Percentiles rank a stretch among this genome's conserved stretches.
Evolutionary conservation across 305 asterid genomes (phyloP).

Genomic region (Solanum hybrid): DNA sequence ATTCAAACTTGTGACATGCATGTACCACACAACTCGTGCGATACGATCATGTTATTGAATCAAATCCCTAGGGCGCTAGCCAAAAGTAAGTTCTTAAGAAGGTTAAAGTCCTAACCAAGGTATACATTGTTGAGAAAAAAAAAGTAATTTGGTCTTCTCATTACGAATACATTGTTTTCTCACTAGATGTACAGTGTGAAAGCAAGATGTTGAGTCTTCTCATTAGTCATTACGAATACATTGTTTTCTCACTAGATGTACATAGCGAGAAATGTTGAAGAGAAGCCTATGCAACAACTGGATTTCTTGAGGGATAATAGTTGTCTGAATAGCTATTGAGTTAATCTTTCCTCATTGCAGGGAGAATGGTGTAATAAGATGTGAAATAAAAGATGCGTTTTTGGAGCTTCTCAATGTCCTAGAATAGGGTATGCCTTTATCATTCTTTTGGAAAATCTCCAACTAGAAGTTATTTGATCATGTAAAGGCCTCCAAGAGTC

Average conservation of each 20-base stretch:
- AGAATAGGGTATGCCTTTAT: not conserved
- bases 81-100: not conserved
- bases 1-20: not conserved
- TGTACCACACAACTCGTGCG: not conserved
- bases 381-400: not conserved
- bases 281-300: not conserved
- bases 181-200: not conserved
- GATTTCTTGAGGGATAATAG: not conserved
- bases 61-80: not conserved
- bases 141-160: not conserved
- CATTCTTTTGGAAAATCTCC: not conserved
- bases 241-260: not conserved
- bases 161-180: not conserved
- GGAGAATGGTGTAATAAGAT: not conserved
- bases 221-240: not conserved
- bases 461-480: not conserved
- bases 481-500: not conserved
- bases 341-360: not conserved
- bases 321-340: not conserved
- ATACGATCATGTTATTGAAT: not conserved
- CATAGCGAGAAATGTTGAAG: not conserved
- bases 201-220: not conserved
- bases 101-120: not conserved
- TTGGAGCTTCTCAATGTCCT: not conserved
- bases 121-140: not conserved